Base-by-base conservation (phyloP, 2,329 filamentous ascomycete genomes). In the Lasiodiplodia gonubiensis region DNA sequence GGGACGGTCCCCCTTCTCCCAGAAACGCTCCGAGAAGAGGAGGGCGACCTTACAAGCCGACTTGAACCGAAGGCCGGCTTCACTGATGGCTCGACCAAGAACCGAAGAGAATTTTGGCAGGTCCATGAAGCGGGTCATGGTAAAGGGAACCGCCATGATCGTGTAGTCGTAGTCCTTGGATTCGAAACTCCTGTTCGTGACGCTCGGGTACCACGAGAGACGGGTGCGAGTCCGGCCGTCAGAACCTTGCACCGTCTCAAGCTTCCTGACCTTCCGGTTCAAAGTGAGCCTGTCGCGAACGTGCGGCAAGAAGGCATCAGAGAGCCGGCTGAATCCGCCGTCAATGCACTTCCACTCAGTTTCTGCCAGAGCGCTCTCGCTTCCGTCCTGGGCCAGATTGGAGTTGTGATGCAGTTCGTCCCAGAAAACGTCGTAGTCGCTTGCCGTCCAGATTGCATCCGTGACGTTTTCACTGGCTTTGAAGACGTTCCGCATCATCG, bases 381-480 rank as follows among this genome's bases (percentile, higher is more conserved):
- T n/a, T 1, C 60, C 60, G 10, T 64, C 60, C 48, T 39, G 23
- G 2, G n/a, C 60, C 30, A 64, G 60, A 33, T 64, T 64, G 48
- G 60, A 64, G 33, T 64, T 64, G 60, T 64, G 60, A 12, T 37
- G 30, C 46, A 64, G 27, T 48, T 64, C 60, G 16, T 64, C 60
- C 60, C 60, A 64, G 33, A 64, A 64, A 1, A 64, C 60, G 60
- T 64, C 48, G 46, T 64, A 64, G 60, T 64, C 60, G 18, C n/a
- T 23, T 8, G 60, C 60, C 3, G 60, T 64, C 60, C 60, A 64
- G 48, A 64, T 64, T 2, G 60, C 48, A n/a, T 64, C 60, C 5
- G 60, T 64, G 30, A 27, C 16, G 30, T 64, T 39, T 35, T 64
- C 60, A 21, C 48, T 39, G n/a, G 60, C 60, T 6, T 64, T 49